Evolutionary conservation across 257 asterid species (phyloP).

Genomic region (Jasminum sambac): DNA sequence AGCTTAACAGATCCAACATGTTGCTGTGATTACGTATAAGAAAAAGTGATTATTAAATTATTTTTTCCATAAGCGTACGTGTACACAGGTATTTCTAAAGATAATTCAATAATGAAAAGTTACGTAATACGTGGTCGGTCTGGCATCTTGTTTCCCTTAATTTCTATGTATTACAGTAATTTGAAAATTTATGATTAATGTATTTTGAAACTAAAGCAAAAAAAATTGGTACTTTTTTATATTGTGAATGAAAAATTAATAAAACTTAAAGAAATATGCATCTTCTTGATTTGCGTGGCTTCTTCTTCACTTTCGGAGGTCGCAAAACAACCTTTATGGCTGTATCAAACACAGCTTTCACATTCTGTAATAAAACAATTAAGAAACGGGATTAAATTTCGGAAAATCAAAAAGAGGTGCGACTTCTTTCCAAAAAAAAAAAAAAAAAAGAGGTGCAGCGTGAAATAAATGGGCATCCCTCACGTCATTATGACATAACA

Average conservation of each 20-base stretch:
- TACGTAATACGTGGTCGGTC: too few relatives aligned
- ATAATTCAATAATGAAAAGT: too few relatives aligned
- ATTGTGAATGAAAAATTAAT: not conserved
- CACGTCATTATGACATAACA: too few relatives aligned
- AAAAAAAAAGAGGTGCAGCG: not conserved
- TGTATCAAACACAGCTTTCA: constrained; percentile 76
- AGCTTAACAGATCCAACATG: too few relatives aligned
- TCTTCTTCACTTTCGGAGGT: constrained; percentile 76
- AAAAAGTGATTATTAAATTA: too few relatives aligned
- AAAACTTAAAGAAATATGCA: constrained; percentile 55
- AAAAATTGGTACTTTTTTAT: not conserved
- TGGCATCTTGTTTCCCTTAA: too few relatives aligned
- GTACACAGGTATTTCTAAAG: too few relatives aligned
- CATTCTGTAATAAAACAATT: constrained; percentile 56
- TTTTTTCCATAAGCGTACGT: too few relatives aligned
- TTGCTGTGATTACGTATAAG: too few relatives aligned
- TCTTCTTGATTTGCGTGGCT: constrained; percentile 47
- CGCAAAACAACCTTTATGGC: constrained; percentile 79
- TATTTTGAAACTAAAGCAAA: not conserved
- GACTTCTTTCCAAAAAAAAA: too few relatives aligned
- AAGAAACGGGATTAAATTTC: constrained; percentile 1
- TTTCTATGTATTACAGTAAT: not conserved
- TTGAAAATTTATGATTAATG: constrained; percentile 8
- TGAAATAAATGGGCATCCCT: too few relatives aligned
- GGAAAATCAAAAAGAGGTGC: not conserved